Percentiles rank a stretch among this genome's conserved stretches.
phyloP scores from a whole-genome alignment of 352 stramenopile genomes.

The Phytophthora foliorum region DNA sequence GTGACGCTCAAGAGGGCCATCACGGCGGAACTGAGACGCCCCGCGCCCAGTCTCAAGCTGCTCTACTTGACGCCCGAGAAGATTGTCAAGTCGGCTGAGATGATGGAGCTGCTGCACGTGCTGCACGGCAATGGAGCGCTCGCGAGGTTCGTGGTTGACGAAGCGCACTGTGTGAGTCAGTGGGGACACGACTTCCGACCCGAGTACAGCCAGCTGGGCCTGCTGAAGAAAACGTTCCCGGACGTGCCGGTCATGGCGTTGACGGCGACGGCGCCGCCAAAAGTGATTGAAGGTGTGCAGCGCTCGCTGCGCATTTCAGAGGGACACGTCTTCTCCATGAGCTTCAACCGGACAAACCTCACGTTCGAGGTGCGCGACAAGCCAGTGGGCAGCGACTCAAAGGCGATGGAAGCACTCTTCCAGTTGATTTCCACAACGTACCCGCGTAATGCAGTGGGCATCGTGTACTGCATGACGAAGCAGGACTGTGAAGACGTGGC shows the following conservation, averaged over 20 bases:
- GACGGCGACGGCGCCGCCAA: conserved; percentile 90
- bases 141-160: conserved; percentile 95
- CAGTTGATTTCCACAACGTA: conserved; percentile 68
- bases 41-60: conserved; percentile 79
- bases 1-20: conserved; percentile 75
- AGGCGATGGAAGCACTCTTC: conserved; percentile 65
- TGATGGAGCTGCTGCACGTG: conserved; percentile 69
- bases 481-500: conserved; percentile 95
- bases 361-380: conserved; percentile 91
- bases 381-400: conserved; percentile 46
- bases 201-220: conserved; percentile 94
- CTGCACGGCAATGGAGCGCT: conserved; percentile 72
- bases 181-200: conserved; percentile 92
- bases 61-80: conserved; percentile 98
- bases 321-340: conserved; percentile 91
- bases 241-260: conserved; percentile 94
- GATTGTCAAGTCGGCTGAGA: conserved; percentile 80
- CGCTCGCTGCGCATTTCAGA: conserved; percentile 81
- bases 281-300: conserved; percentile 87
- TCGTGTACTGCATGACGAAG: conserved; percentile 96
- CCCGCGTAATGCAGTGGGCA: conserved; percentile 67
- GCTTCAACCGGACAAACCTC: conserved; percentile 95
- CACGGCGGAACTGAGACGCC: conserved; percentile 85
- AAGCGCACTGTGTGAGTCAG: conserved; percentile 91
- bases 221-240: conserved; percentile 93